Evolutionary conservation across 768 basidiomycete genomes (phyloP).

Genomic region (Mycena haematopus): DNA sequence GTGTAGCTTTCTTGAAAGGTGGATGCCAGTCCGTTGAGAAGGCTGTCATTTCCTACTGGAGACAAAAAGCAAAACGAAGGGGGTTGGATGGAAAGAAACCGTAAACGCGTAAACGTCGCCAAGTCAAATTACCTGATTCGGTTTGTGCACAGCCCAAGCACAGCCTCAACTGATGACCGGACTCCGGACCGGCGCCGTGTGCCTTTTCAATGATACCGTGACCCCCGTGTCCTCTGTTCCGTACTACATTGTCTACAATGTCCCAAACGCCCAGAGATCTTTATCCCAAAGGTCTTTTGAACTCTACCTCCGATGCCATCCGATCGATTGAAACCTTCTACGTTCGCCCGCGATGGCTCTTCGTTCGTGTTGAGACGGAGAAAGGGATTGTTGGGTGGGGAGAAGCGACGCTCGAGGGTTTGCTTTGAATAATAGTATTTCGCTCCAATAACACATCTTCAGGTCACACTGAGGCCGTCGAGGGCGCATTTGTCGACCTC

Average conservation of each 20-base stretch:
- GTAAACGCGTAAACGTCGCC: too few species aligned
- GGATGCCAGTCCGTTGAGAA: too few species aligned
- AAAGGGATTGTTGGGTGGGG: conserved; percentile 76
- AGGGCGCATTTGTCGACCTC: conserved; percentile 70
- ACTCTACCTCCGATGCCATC: conserved; percentile 15
- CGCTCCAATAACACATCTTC: background rate
- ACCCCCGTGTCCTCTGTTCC: background rate
- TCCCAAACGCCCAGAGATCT: background rate
- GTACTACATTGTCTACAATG: background rate
- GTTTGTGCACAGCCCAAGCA: too few species aligned
- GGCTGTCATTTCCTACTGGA: too few species aligned
- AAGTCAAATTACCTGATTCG: too few species aligned
- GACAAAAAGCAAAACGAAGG: too few species aligned
- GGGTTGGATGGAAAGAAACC: too few species aligned
- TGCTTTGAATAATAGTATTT: background rate
- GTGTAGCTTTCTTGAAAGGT: too few species aligned
- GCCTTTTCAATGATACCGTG: background rate
- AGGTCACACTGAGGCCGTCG: conserved; percentile 75
- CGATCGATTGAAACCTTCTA: conserved; percentile 57
- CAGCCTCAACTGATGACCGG: too few species aligned
- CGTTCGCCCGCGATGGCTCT: conserved; percentile 76
- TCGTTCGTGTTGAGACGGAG: conserved; percentile 71
- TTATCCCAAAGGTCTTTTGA: conserved; percentile 5
- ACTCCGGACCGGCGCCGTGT: too few species aligned
- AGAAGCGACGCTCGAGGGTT: conserved; percentile 68